phyloP scores from a whole-genome alignment of 805 yeast species.

The Candida corydali region DNA sequence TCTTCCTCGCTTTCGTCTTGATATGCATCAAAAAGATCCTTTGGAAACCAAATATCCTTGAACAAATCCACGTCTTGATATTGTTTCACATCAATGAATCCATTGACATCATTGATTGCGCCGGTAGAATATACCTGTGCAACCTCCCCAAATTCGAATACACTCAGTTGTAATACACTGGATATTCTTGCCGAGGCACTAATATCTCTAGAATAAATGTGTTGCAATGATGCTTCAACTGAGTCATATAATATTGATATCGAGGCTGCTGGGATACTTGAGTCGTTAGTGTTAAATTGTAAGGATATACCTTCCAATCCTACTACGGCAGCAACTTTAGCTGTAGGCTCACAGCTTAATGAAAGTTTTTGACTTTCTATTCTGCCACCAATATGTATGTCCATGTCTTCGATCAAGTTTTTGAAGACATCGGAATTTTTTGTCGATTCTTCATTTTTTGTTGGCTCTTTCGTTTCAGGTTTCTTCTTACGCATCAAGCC shows the following conservation, averaged over 20 bases:
- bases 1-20: conserved; percentile 1
- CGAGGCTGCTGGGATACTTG: conserved; percentile 36
- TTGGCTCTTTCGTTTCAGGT: conserved; percentile 4
- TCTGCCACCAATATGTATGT: conserved; percentile 56
- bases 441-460: conserved; percentile 31
- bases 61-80: conserved; percentile 82
- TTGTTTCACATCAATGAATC: conserved; percentile 76
- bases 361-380: conserved; percentile 72
- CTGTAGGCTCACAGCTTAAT: conserved; percentile 89
- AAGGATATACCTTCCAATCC: conserved; percentile 67
- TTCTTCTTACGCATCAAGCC: conserved; percentile 38
- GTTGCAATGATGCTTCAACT: conserved; percentile 73
- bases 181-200: conserved; percentile 64
- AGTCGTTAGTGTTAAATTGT: conserved; percentile 48
- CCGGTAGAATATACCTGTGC: conserved; percentile 47
- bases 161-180: conserved; percentile 44
- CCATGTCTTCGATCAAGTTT: conserved; percentile 48
- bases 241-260: conserved; percentile 48
- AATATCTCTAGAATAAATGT: conserved; percentile 82
- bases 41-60: conserved; percentile 75
- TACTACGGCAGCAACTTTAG: conserved; percentile 84
- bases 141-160: conserved; percentile 40
- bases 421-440: conserved; percentile 14
- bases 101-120: conserved; percentile 49
- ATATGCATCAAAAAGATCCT: conserved; percentile 9